phyloP scores from a whole-genome alignment of 805 yeast species.

The Candida mattraensis region DNA sequence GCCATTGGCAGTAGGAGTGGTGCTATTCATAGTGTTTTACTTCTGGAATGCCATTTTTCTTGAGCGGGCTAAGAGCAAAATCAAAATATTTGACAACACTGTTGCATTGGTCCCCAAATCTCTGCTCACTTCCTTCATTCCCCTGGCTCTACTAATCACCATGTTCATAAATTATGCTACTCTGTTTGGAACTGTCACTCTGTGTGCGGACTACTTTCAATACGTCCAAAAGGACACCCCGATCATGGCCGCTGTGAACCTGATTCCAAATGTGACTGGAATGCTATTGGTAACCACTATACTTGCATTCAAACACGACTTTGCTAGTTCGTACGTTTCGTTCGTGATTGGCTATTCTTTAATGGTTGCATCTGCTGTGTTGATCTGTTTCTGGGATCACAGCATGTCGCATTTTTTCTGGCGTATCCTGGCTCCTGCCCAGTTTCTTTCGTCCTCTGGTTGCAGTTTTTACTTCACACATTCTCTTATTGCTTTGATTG shows the following conservation, averaged over 20 bases:
- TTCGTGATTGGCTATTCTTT: conserved; percentile 5
- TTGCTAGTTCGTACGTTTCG: conserved; percentile 12
- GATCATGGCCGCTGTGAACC: conserved; percentile 37
- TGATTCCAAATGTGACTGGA: conserved; percentile 36
- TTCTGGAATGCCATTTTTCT: conserved; percentile 32
- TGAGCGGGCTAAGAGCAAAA: conserved; percentile 10
- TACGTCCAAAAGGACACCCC: conserved; percentile 33
- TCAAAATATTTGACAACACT: background rate
- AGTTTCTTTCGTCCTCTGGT: conserved; percentile 23
- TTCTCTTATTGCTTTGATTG: conserved; percentile 30
- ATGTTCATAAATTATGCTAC: conserved; percentile 10
- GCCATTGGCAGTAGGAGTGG: conserved; percentile 40
- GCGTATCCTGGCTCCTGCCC: conserved; percentile 4
- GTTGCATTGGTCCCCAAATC: conserved; percentile 22
- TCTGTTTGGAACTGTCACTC: conserved; percentile 8
- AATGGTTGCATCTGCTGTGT: conserved; percentile 1
- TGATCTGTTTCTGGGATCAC: conserved; percentile 23
- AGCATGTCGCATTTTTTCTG: conserved; percentile 5
- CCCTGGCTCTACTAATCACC: conserved; percentile 9
- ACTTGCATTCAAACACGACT: conserved; percentile 21
- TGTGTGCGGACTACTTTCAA: conserved; percentile 23
- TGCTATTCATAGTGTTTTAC: conserved; percentile 28
- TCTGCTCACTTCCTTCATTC: conserved; percentile 20
- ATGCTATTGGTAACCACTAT: conserved; percentile 26
- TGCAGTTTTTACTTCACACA: conserved; percentile 32